Percentiles rank a stretch among this genome's conserved stretches.
Evolutionary conservation across 2,329 filamentous ascomycete genomes (phyloP).

Genomic region (Aphanocladium album): DNA sequence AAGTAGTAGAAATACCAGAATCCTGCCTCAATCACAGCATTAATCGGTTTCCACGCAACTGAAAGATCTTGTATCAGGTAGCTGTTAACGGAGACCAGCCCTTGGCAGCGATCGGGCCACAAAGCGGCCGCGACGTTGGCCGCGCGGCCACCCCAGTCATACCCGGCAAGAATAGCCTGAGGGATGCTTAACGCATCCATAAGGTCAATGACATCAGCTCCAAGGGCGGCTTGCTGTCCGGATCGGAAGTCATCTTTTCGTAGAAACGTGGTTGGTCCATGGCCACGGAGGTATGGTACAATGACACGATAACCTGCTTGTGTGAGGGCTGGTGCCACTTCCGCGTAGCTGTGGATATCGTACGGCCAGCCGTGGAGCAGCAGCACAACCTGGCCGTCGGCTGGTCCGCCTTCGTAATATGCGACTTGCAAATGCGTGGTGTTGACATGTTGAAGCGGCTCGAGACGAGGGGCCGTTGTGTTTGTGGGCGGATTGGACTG

Average conservation of each 20-base stretch:
- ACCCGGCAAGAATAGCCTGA: constrained; percentile 23
- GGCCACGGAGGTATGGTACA: constrained; percentile 24
- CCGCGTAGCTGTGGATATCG: constrained; percentile 20
- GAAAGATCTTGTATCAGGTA: constrained; percentile 14
- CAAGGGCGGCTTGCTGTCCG: constrained; percentile 24
- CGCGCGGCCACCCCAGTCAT: constrained; percentile 25
- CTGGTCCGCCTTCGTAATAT: constrained; percentile 18
- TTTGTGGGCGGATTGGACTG: neutral
- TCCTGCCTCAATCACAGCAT: constrained; percentile 18
- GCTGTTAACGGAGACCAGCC: constrained; percentile 22
- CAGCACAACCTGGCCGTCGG: constrained; percentile 18
- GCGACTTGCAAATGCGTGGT: constrained; percentile 14
- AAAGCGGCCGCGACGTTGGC: constrained; percentile 23
- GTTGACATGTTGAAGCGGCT: constrained; percentile 12
- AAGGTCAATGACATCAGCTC: constrained; percentile 22
- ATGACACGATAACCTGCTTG: constrained; percentile 22
- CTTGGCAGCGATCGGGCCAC: constrained; percentile 22
- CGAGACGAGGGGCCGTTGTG: neutral
- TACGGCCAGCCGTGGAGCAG: constrained; percentile 25
- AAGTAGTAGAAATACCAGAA: constrained; percentile 25
- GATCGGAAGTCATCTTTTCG: constrained; percentile 18
- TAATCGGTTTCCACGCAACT: constrained; percentile 17
- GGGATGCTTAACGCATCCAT: constrained; percentile 21
- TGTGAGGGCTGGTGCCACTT: constrained; percentile 19
- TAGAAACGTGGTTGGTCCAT: constrained; percentile 22